phyloP scores from a whole-genome alignment of 441 rosid species.

The Melastoma candidum region DNA sequence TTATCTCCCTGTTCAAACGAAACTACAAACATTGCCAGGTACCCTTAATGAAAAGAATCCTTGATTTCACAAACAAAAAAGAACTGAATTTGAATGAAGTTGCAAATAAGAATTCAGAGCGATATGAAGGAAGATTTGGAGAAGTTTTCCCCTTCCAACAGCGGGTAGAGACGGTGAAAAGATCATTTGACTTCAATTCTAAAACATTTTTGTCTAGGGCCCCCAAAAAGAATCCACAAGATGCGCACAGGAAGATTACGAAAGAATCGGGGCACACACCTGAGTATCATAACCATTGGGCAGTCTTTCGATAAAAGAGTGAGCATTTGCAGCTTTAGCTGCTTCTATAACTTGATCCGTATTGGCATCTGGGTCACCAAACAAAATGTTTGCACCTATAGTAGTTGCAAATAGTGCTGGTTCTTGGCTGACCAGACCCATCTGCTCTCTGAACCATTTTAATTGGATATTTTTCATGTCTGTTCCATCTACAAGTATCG shows the following conservation, averaged over 20 bases:
- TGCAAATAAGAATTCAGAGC: too few relatives aligned
- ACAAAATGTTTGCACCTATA: slow-evolving; percentile 48
- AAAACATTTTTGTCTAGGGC: too few relatives aligned
- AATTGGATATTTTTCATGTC: slow-evolving; percentile 41
- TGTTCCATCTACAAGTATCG: slow-evolving; percentile 52
- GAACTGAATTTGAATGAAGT: too few relatives aligned
- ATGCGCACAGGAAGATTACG: not conserved
- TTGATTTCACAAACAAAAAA: too few relatives aligned
- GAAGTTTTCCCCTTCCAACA: too few relatives aligned
- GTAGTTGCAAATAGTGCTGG: slow-evolving; percentile 72
- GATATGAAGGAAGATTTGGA: too few relatives aligned
- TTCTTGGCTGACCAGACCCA: slow-evolving; percentile 86
- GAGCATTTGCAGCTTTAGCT: slow-evolving; percentile 72
- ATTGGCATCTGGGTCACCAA: slow-evolving; percentile 52
- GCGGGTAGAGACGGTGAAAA: too few relatives aligned
- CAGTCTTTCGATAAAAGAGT: slow-evolving; percentile 50
- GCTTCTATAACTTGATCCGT: slow-evolving; percentile 44
- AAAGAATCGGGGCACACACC: slow-evolving; percentile 23
- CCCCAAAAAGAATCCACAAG: too few relatives aligned
- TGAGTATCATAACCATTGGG: slow-evolving; percentile 65
- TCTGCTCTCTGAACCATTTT: slow-evolving; percentile 73
- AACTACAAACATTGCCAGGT: too few relatives aligned
- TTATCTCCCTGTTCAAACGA: not conserved
- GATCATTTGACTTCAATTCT: too few relatives aligned
- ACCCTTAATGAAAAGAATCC: too few relatives aligned